Evolutionary conservation across 495 filamentous ascomycete species (phyloP), one percentile per base, ranked within the genome.

Genomic region (Echria macrotheca): DNA sequence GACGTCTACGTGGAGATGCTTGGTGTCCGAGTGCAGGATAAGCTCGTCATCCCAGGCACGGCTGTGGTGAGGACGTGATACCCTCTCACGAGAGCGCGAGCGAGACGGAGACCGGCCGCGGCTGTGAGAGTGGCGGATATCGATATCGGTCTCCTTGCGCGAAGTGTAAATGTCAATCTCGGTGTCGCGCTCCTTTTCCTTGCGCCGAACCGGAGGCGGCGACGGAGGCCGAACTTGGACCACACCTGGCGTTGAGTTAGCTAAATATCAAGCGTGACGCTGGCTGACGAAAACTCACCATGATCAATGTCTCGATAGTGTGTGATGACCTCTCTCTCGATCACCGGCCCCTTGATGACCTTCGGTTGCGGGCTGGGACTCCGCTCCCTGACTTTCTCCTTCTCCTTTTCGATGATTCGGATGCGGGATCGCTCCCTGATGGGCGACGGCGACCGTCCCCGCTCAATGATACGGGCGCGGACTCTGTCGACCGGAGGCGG

Each of bases 221-320:
- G 70, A 65, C 26, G 72, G 75, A n/a, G 63, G 65, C 26, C 65
- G 72, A 10, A 64, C 74, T 24, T 53, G 49, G 1, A 73, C 57
- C 35, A 76, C 50, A 36, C 75, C 65, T 78, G 33, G 24, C 29
- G 21, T 17, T 36, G n/a, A n/a, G 52, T 61, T 47, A 65, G 44
- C 14, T 12, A 10, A 7, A 7, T 38, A 4, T 14, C 45, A 15
- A 5, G 40, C 19, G 10, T 5, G 5, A 32, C 14, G 11, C 9
- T 1, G 5, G 21, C 6, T 24, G 29, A 5, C 18, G 37, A 11
- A 17, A 24, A 66, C 67, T 65, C 73, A 85, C 89, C 90, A 69
- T 95, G 88, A 63, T 96, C 86, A 58, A 95, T 86, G 56, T 91
- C 84, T 18, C 84, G 77, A 59, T 93, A 90, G 64, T 90, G 87